Base-by-base conservation (phyloP, 1,284 basidiomycete genomes). In the Jaminaea rosea region DNA sequence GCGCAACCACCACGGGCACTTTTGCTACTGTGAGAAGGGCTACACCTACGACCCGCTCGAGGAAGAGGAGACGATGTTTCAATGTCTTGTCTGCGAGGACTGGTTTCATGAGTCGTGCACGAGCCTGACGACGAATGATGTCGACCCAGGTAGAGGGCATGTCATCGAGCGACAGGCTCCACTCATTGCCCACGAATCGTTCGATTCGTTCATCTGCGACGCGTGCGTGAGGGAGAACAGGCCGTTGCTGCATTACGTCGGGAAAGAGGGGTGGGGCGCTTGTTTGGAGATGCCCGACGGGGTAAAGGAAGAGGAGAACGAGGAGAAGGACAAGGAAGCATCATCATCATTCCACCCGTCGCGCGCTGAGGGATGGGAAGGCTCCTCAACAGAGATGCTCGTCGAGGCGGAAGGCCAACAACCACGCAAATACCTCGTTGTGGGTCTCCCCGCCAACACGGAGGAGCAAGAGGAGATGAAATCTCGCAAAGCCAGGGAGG, bases 11-110 rank as follows among this genome's bases (percentile, higher is more conserved):
- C 56, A 60, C 1, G 75, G 75, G 24, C 51, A 60, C n/a, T 77
- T 77, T 45, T 77, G 76, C 63, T 63, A 67, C 36, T 77, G 76
- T 49, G 64, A 63, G 21, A 50, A 62, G 6, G 71, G 75, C 15
- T 58, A 65, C 49, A 57, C 58, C 15, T 77, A 77, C 58, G 73
- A 77, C 52, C 71, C 76, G 0, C 66, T 74, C 44, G 73, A 65
- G 28, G 76, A 77, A 49, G 66, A 73, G 26, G 72, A 69, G 58
- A 69, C 66, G 46, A 75, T 75, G 74, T 73, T 68, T 50, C 75
- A 76, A 49, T 76, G 75, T 46, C 53, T 76, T 21, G 63, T 68
- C 5, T 77, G 76, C 61, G 75, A 76, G 54, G 75, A 77, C 46
- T 77, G 76, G 76, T 57, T 71, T 1, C 76, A 77, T 56, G 68